phyloP scores from a whole-genome alignment of 2,329 filamentous ascomycete genomes.

The Cladosporium velox region DNA sequence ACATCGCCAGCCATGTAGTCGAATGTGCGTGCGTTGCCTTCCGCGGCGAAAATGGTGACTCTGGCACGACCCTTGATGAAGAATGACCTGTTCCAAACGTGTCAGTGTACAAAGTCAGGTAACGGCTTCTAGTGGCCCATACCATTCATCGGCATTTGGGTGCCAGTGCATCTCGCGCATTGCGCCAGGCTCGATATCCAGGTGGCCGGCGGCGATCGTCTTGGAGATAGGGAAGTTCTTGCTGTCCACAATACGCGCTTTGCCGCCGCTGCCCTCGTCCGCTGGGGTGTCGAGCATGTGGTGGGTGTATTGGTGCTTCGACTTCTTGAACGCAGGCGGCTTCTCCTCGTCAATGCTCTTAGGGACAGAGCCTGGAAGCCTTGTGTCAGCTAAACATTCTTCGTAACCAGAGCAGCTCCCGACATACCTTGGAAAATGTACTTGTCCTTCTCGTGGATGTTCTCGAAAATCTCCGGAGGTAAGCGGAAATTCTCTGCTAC shows the following conservation, averaged over 20 bases:
- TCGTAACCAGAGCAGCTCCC: neutral
- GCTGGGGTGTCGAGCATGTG: conserved; percentile 71
- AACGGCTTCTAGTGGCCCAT: neutral
- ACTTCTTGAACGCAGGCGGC: conserved; percentile 65
- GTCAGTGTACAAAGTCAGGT: neutral
- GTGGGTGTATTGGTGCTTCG: conserved; percentile 69
- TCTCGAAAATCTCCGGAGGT: conserved; percentile 67
- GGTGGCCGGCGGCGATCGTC: conserved; percentile 71
- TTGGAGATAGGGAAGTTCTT: conserved; percentile 73
- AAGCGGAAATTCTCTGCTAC: conserved; percentile 76
- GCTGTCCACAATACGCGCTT: conserved; percentile 75
- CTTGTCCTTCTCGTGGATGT: conserved; percentile 66
- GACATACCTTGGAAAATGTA: conserved; percentile 69
- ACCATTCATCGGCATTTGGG: conserved; percentile 75
- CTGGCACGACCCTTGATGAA: conserved; percentile 72
- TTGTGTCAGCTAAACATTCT: neutral
- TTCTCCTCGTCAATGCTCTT: conserved; percentile 66
- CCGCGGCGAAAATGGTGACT: conserved; percentile 72
- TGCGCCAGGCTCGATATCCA: conserved; percentile 70
- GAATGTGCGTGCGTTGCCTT: conserved; percentile 71
- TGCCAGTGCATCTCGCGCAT: conserved; percentile 84
- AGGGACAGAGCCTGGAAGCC: conserved; percentile 54
- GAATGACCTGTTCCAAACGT: conserved; percentile 53
- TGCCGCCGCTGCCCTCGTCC: conserved; percentile 65
- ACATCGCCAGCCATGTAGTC: conserved; percentile 75